A percentile compares a stretch with the other conserved stretches of the same genome.
Conservation (phyloP, 768 basidiomycete species). For the Leccinum rimulosum region DNA sequence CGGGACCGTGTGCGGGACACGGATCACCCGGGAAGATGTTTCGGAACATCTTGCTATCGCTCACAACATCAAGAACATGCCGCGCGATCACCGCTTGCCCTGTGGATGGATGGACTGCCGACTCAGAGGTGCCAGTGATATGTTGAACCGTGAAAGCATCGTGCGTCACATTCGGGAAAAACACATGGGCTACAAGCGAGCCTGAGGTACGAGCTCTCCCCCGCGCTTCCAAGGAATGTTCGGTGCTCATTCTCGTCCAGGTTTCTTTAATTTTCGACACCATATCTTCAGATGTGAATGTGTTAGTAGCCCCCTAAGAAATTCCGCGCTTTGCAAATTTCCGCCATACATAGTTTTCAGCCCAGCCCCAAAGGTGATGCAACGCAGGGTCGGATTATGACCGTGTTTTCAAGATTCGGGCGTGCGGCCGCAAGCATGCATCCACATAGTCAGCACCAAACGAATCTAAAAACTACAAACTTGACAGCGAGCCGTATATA, state of each 20-base stretch:
- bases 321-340: no score
- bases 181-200: conserved; percentile 13
- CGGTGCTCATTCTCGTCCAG: neutral
- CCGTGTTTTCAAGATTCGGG: no score
- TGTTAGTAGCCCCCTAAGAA: no score
- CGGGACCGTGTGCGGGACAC: neutral
- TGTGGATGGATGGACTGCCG: conserved; percentile 16
- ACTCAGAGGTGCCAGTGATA: neutral
- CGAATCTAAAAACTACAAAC: no score
- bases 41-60: conserved; percentile 8
- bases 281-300: no score
- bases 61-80: conserved; percentile 3
- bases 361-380: no score
- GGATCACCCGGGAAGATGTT: neutral
- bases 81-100: accelerated
- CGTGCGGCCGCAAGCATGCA: no score
- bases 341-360: no score
- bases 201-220: neutral
- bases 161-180: conserved; percentile 15
- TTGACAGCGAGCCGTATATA: no score
- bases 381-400: no score
- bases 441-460: no score
- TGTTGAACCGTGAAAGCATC: conserved; percentile 17
- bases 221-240: neutral
- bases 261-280: no score